Evolutionary conservation across 768 basidiomycete genomes (phyloP).

Genomic region (Boletus rufocinnamomeus): DNA sequence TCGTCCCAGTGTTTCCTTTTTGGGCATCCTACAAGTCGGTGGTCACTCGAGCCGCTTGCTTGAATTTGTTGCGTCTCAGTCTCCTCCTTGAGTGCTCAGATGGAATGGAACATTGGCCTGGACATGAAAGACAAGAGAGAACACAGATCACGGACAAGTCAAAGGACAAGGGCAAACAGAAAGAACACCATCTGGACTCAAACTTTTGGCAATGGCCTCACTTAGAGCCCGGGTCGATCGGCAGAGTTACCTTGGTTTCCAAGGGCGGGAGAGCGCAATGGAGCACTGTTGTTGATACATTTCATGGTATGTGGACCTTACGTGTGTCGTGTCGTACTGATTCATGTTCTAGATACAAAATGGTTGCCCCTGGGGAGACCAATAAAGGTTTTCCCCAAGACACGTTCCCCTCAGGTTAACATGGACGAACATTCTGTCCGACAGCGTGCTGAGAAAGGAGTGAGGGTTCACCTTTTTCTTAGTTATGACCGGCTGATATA

Average conservation of each 20-base stretch:
- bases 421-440: slow-evolving; percentile 36
- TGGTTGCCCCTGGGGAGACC: slow-evolving; percentile 36
- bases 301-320: slow-evolving; percentile 22
- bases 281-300: slow-evolving; percentile 43
- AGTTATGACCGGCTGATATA: background rate
- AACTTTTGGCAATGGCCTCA: slow-evolving; percentile 49
- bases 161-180: slow-evolving; percentile 20
- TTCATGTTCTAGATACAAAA: slow-evolving; percentile 29
- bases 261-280: slow-evolving; percentile 51
- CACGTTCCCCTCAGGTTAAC: slow-evolving; percentile 41
- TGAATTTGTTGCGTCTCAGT: slow-evolving; percentile 28
- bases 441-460: slow-evolving; percentile 68
- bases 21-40: background rate
- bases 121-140: slow-evolving; percentile 43
- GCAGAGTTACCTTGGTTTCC: slow-evolving; percentile 55
- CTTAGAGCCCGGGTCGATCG: slow-evolving; percentile 57
- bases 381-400: slow-evolving; percentile 58
- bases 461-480: slow-evolving; percentile 33
- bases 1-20: slow-evolving; percentile 20
- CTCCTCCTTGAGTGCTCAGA: slow-evolving; percentile 34
- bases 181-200: slow-evolving; percentile 32
- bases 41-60: slow-evolving; percentile 11
- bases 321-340: slow-evolving; percentile 8
- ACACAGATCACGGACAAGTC: slow-evolving; percentile 28
- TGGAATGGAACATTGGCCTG: slow-evolving; percentile 82